Base-by-base conservation (phyloP, 257 asterid genomes). In the Penstemon barbatus region DNA sequence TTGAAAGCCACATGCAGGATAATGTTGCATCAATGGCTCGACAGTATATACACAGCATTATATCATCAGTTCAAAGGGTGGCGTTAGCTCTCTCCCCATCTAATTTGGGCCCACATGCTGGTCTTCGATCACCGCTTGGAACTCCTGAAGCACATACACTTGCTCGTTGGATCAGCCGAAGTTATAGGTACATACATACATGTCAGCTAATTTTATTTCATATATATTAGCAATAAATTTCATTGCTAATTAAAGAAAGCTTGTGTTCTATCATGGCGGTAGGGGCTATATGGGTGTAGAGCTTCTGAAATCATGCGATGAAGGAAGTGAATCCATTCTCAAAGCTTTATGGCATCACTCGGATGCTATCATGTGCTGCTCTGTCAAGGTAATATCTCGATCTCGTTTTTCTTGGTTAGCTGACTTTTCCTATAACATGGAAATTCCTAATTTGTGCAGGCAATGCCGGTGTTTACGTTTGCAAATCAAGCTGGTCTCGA, bases 401-500 rank as follows among this genome's bases (percentile, higher is more conserved):
- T 25, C 1, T 25, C 33, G 2, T 25, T 25, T 25, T 25, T 25
- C 33, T 25, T 25, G 33, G 33, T 25, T 25, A 25, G 33, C 33
- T 25, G 33, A 25, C 33, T 25, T 25, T 25, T 25, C 2, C 3
- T 25, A 25, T 25, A 25, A 25, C 33, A 25, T 25, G 33, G 1
- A 48, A 66, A 6, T 18, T 19, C 45, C 13, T 57, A 46, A 68
- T 54, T 41, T 59, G 3, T 80, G 81, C 92, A 90, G 97, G 87
- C 95, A 5, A 45, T 77, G 75, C 92, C 97, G 7, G 91, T 85
- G 58, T 91, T 85, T 68, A 91, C 97, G 5, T 91, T 91, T 66
- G 89, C 97, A 39, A 91, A 91, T 80, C 97, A 91, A 85, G 97
- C 96, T 4, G 97, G 97, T 46, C 87, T 91, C 3, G 97, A 91